Evolutionary conservation across 352 stramenopile genomes (phyloP).

Genomic region (Phytopythium mirpurense): DNA sequence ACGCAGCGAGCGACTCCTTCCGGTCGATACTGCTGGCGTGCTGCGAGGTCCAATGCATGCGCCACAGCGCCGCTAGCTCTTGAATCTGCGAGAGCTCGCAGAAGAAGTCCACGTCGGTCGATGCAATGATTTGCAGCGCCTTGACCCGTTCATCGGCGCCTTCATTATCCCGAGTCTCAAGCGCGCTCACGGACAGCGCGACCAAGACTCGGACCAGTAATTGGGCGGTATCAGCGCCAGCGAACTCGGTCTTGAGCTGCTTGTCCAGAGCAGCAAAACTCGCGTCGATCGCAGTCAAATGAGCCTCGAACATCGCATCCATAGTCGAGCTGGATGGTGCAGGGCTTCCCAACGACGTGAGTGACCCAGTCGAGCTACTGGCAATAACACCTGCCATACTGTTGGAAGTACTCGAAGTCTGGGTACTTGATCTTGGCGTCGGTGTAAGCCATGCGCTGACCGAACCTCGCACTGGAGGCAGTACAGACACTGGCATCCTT

Average conservation of each 20-base stretch:
- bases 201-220: conserved; percentile 53
- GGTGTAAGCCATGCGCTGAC: neutral
- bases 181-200: conserved; percentile 30
- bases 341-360: neutral
- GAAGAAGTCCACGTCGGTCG: conserved; percentile 67
- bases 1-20: neutral
- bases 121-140: conserved; percentile 73
- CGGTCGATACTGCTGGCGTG: neutral
- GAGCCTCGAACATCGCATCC: conserved; percentile 5
- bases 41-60: conserved; percentile 48
- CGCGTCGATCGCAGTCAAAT: conserved; percentile 46
- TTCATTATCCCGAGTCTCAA: conserved; percentile 26
- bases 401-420: neutral
- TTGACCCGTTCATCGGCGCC: conserved; percentile 39
- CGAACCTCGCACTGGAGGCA: neutral
- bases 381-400: neutral
- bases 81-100: conserved; percentile 42
- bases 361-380: neutral
- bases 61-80: conserved; percentile 59
- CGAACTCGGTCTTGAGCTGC: conserved; percentile 13
- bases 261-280: conserved; percentile 37
- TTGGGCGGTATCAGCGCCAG: conserved; percentile 20
- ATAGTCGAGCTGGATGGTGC: too few species aligned
- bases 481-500: neutral
- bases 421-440: neutral